Evolutionary conservation across 257 asterid species (phyloP).

Genomic region (Rauvolfia tetraphylla): DNA sequence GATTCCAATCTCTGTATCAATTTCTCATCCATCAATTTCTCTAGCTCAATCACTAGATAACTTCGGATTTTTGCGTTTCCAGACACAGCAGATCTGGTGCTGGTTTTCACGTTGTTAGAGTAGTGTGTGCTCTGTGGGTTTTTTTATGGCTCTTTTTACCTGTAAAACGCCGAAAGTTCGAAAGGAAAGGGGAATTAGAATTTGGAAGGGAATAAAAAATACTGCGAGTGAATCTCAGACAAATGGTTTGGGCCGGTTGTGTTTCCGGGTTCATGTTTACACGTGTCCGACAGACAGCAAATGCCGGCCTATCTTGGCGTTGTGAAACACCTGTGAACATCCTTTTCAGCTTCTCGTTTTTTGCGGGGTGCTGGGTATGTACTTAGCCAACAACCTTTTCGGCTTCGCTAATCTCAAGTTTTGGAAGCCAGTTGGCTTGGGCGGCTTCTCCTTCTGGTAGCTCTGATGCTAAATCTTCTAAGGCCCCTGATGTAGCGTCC

Average conservation of each 20-base stretch:
- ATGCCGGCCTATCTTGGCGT: conserved; percentile 17
- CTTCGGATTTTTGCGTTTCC: background rate
- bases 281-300: conserved; percentile 34
- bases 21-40: conserved; percentile 54
- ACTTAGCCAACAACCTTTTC: background rate
- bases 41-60: conserved; percentile 13
- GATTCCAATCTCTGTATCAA: conserved; percentile 81
- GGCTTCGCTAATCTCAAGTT: background rate
- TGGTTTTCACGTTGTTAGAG: background rate
- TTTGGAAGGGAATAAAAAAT: conserved; percentile 1
- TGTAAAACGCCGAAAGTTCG: conserved; percentile 22
- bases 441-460: no score
- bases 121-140: conserved; percentile 11
- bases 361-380: no score
- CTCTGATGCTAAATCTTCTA: no score
- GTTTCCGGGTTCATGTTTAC: conserved; percentile 5
- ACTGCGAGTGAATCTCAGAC: background rate
- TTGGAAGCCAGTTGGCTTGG: background rate
- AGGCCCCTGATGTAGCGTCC: no score
- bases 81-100: conserved; percentile 38
- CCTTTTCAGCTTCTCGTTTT: no score
- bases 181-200: conserved; percentile 8
- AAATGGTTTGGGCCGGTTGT: conserved; percentile 7
- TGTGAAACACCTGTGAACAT: conserved; percentile 22
- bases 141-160: background rate